These are phyloP conservation scores for Gossypium schwendimanii DNA, from an alignment of 441 rosid genomes.

Conservation along the genomic window DNA sequence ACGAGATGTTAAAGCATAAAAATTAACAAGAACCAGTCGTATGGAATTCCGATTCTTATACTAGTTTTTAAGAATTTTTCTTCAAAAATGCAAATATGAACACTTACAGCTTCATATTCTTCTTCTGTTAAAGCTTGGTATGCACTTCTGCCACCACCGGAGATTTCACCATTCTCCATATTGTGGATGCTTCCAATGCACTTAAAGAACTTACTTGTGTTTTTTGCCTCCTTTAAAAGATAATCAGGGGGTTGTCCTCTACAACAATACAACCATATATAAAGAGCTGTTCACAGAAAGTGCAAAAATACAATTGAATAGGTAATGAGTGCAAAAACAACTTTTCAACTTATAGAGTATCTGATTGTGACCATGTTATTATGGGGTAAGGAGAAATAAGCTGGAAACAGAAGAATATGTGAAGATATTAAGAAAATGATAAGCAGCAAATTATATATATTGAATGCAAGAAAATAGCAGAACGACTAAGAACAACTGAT, in stretches of 20 bases:
- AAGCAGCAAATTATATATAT: not conserved
- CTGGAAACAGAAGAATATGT: not conserved
- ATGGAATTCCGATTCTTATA: not conserved
- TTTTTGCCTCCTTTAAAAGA: constrained; percentile 87
- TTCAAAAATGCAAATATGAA: constrained; percentile 14
- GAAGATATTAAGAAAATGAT: constrained; percentile 4
- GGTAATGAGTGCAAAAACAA: constrained; percentile 4
- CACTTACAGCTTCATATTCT: constrained; percentile 94
- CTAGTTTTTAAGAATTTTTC: not conserved
- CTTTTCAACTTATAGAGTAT: not conserved
- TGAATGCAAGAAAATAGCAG: not conserved
- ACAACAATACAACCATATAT: constrained; percentile 31
- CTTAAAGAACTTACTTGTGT: constrained; percentile 81
- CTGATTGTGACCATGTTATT: not conserved
- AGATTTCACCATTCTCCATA: constrained; percentile 50
- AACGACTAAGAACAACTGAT: not conserved
- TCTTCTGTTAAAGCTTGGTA: constrained; percentile 74
- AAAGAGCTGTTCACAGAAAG: constrained; percentile 17
- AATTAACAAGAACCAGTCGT: not conserved
- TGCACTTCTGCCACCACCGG: constrained; percentile 55
- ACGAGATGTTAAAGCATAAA: constrained; percentile 1
- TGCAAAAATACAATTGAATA: constrained; percentile 1
- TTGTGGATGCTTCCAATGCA: constrained; percentile 74
- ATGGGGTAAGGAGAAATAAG: not conserved
- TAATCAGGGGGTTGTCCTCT: constrained; percentile 98